Conservation (phyloP, 345 rosid genomes). For the Theobroma cacao region DNA sequence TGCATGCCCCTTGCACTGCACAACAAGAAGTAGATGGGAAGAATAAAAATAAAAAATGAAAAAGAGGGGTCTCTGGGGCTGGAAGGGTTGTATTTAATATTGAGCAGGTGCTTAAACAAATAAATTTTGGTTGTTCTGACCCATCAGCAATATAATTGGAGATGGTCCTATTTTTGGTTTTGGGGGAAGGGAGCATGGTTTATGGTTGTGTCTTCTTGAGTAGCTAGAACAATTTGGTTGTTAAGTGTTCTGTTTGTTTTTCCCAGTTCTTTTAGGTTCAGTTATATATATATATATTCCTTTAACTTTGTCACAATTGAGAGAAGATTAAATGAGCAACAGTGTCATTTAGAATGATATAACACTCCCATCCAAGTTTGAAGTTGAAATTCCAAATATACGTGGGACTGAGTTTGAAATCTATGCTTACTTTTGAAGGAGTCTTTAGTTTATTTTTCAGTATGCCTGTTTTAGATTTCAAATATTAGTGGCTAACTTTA, state of each 20-base stretch:
- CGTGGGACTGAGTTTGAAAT: background rate
- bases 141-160: background rate
- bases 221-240: background rate
- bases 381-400: background rate
- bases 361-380: background rate
- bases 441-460: background rate
- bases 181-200: background rate
- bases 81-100: background rate
- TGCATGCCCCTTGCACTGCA: background rate
- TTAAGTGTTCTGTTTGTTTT: background rate
- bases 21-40: background rate
- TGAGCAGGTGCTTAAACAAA: background rate
- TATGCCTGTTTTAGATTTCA: background rate
- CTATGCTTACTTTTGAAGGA: background rate
- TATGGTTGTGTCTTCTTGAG: background rate
- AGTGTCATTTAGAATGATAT: background rate
- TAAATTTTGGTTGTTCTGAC: background rate
- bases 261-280: background rate
- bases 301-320: background rate
- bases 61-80: background rate
- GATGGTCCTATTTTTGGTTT: background rate
- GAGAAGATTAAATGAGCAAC: background rate
- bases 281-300: background rate
- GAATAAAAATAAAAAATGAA: background rate
- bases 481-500: conserved; percentile 14